phyloP scores from a whole-genome alignment of 2,329 filamentous ascomycete genomes.

The Purpureocillium lavendulum region DNA sequence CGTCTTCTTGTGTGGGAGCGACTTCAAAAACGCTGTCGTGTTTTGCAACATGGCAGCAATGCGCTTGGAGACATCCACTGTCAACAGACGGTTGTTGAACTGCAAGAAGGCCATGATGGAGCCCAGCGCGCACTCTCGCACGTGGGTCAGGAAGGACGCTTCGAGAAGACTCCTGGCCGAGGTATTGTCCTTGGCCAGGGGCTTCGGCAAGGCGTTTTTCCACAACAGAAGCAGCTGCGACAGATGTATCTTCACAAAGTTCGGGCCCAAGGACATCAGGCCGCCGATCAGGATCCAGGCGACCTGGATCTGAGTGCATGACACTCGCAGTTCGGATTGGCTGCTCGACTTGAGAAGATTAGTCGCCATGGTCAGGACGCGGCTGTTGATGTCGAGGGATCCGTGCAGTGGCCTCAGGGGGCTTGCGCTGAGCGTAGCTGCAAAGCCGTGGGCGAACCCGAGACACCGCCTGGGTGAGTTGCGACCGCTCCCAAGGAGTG shows the following conservation, averaged over 20 bases:
- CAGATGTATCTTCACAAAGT: slow-evolving; percentile 97
- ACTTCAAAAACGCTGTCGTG: slow-evolving; percentile 81
- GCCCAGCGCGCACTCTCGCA: slow-evolving; percentile 86
- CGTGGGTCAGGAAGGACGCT: slow-evolving; percentile 86
- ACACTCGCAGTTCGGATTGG: slow-evolving; percentile 81
- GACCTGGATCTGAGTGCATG: slow-evolving; percentile 92
- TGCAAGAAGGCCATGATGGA: slow-evolving; percentile 88
- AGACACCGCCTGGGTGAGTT: slow-evolving; percentile 78
- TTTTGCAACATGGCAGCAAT: slow-evolving; percentile 93
- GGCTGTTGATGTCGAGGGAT: slow-evolving; percentile 89
- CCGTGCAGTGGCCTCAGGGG: slow-evolving; percentile 84
- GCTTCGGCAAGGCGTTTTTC: slow-evolving; percentile 95
- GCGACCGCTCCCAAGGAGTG: slow-evolving; percentile 63
- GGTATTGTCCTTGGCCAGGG: slow-evolving; percentile 86
- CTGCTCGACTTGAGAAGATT: slow-evolving; percentile 87
- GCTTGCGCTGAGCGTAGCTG: slow-evolving; percentile 84
- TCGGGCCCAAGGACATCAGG: slow-evolving; percentile 90
- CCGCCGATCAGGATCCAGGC: slow-evolving; percentile 97
- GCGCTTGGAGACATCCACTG: slow-evolving; percentile 86
- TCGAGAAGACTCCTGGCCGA: slow-evolving; percentile 77
- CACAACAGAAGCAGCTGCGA: slow-evolving; percentile 88
- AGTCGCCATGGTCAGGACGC: slow-evolving; percentile 84
- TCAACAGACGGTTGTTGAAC: slow-evolving; percentile 86
- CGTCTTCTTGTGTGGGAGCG: slow-evolving; percentile 72
- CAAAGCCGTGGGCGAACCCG: slow-evolving; percentile 85